A percentile compares a stretch with the other conserved stretches of the same genome.
Evolutionary conservation across 202 grass and related monocot species (phyloP).

Genomic region (Bolboschoenoplectus hybrid): DNA sequence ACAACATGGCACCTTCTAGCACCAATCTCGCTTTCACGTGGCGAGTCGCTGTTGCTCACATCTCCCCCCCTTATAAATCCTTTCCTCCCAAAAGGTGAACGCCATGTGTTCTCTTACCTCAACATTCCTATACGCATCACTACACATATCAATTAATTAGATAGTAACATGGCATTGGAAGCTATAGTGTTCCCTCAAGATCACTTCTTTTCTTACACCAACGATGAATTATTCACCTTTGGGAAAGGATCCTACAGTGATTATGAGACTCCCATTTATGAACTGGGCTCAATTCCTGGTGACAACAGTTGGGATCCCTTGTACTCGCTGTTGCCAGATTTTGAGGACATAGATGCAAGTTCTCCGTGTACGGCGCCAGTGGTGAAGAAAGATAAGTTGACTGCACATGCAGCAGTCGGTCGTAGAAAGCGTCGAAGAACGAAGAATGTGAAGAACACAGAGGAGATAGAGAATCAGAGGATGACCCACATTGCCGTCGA

Average conservation of each 20-base stretch:
- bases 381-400: not conserved
- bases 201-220: conserved; percentile 54
- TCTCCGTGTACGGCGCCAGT: conserved; percentile 30
- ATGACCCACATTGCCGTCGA: conserved; percentile 99
- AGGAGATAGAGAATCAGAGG: conserved; percentile 94
- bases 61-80: conserved; percentile 52
- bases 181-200: conserved; percentile 71
- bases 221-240: conserved; percentile 38
- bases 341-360: conserved; percentile 50
- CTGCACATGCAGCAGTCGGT: not conserved
- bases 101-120: not conserved
- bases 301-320: conserved; percentile 48
- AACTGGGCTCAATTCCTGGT: conserved; percentile 33
- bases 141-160: not conserved
- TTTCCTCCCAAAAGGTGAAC: conserved; percentile 18
- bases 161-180: conserved; percentile 72
- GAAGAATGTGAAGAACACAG: conserved; percentile 80
- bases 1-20: not conserved
- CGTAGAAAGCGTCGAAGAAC: conserved; percentile 73
- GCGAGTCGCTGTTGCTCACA: conserved; percentile 35
- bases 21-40: conserved; percentile 45
- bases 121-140: not conserved
- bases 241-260: not conserved
- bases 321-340: conserved; percentile 33
- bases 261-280: conserved; percentile 49